Evolutionary conservation across 2,329 filamentous ascomycete genomes (phyloP), one percentile per base, ranked within the genome.

Genomic region (Colletotrichum zoysiae): DNA sequence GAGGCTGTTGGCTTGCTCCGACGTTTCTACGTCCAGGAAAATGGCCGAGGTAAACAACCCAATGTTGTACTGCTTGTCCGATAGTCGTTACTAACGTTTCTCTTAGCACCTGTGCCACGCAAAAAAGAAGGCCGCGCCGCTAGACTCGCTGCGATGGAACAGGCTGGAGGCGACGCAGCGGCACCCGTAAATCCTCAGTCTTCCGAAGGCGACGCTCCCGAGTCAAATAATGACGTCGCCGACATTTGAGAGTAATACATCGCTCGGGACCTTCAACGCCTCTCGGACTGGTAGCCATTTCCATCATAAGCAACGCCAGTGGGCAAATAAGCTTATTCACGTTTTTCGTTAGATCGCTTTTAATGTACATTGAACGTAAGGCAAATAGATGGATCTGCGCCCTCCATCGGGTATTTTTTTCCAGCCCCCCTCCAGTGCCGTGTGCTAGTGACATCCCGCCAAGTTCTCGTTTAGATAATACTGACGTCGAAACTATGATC

Each of bases 1-100:
- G 95, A 98, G 79, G 95, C 96, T 5, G 97, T 99, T 72, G 95
- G 95, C 81, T 83, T 99, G 75, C 86, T 99, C 75, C 89, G 97
- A 74, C 91, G 95, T 71, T 99, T 99, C 82, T 99, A 99, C 81
- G 93, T 99, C 42, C 96, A 99, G 82, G 95, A 99, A 82, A 99
- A 99, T 82, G 94, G 93, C 74, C 93, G 96, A 86, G 94, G 93
- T 93, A 84, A 77, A 85, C 46, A 48, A n/a, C n/a, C 46, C 55
- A n/a, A 26, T 12, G 44, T 30, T 14, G 16, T 46, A 26, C 69
- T 75, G 53, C 77, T 58, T 51, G 6, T 20, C 35, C 35, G 35
- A 18, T 61, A 23, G 14, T 14, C 9, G 18, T 40, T 65, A 56
- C 79, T 79, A 67, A 76, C 4, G 20, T 18, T 48, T 26, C 12